A percentile compares a stretch with the other conserved stretches of the same genome.
phyloP scores from a whole-genome alignment of 352 stramenopile genomes.

The Pythium dissimile region DNA sequence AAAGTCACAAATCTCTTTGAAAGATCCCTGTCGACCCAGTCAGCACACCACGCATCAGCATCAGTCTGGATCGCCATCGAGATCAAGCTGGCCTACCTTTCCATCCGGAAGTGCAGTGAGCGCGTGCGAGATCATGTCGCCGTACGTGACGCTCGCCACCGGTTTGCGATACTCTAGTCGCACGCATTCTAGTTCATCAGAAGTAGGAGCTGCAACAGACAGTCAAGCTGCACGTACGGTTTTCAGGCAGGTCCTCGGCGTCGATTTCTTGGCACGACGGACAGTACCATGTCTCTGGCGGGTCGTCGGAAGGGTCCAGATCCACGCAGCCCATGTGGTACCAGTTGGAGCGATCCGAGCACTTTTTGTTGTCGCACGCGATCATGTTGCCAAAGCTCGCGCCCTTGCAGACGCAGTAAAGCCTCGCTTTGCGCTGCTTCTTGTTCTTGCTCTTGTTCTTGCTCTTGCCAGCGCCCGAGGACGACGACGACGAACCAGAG shows the following conservation, averaged over 20 bases:
- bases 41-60: slow-evolving; percentile 25
- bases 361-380: slow-evolving; percentile 79
- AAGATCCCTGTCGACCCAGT: slow-evolving; percentile 53
- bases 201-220: neutral
- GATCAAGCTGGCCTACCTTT: no score
- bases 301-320: slow-evolving; percentile 41
- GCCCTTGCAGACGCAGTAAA: slow-evolving; percentile 79
- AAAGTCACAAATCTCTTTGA: slow-evolving; percentile 90
- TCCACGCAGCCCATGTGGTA: slow-evolving; percentile 79
- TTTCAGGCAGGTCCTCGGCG: slow-evolving; percentile 54
- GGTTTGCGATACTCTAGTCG: slow-evolving; percentile 72
- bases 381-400: slow-evolving; percentile 80
- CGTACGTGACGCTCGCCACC: slow-evolving; percentile 78
- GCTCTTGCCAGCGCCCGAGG: neutral
- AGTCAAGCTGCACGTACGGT: slow-evolving; percentile 39
- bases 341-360: slow-evolving; percentile 76
- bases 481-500: slow-evolving; percentile 6
- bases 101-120: slow-evolving; percentile 51
- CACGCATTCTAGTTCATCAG: neutral
- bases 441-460: slow-evolving; percentile 34
- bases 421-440: slow-evolving; percentile 58
- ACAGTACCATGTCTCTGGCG: slow-evolving; percentile 75
- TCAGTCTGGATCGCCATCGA: no score
- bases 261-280: slow-evolving; percentile 57
- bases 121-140: slow-evolving; percentile 89